Evolutionary conservation across 2,329 filamentous ascomycete genomes (phyloP).

Genomic region (Stemphylium beticola): DNA sequence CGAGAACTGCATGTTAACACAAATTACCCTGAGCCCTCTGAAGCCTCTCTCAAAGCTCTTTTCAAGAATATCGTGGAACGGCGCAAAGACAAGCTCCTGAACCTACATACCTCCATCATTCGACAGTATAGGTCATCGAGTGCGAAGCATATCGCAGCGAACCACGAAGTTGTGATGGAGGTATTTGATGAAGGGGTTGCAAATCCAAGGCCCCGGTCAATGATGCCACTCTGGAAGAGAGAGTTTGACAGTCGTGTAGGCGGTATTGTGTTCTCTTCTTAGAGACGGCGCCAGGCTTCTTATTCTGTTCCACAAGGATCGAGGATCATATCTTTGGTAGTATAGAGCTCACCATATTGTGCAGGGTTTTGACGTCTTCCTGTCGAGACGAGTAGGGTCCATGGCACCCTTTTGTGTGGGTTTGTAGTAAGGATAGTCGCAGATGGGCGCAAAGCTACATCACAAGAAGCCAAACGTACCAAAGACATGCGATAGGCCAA

Average conservation of each 20-base stretch:
- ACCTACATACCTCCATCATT: conserved; percentile 29
- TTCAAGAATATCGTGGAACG: conserved; percentile 41
- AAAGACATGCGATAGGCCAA: background rate
- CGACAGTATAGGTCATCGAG: conserved; percentile 33
- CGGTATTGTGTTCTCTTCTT: conserved; percentile 24
- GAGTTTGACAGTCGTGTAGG: conserved; percentile 33
- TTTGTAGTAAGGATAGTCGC: background rate
- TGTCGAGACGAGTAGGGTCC: background rate
- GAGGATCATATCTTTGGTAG: background rate
- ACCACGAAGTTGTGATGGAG: conserved; percentile 28
- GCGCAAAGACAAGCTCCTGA: conserved; percentile 23
- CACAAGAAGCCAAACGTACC: background rate
- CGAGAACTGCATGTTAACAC: conserved; percentile 42
- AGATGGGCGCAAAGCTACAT: background rate
- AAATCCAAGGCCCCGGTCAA: conserved; percentile 23
- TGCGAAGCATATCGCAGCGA: conserved; percentile 22
- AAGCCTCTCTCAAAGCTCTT: conserved; percentile 27
- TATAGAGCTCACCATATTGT: too few relatives aligned
- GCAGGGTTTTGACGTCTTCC: too few relatives aligned
- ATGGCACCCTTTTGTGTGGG: background rate
- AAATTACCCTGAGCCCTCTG: conserved; percentile 31
- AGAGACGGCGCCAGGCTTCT: background rate
- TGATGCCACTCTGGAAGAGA: conserved; percentile 45
- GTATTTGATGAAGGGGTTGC: conserved; percentile 24
- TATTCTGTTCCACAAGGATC: background rate